phyloP scores from a whole-genome alignment of 2,329 filamentous ascomycete genomes.

The Myriangium duriaei region DNA sequence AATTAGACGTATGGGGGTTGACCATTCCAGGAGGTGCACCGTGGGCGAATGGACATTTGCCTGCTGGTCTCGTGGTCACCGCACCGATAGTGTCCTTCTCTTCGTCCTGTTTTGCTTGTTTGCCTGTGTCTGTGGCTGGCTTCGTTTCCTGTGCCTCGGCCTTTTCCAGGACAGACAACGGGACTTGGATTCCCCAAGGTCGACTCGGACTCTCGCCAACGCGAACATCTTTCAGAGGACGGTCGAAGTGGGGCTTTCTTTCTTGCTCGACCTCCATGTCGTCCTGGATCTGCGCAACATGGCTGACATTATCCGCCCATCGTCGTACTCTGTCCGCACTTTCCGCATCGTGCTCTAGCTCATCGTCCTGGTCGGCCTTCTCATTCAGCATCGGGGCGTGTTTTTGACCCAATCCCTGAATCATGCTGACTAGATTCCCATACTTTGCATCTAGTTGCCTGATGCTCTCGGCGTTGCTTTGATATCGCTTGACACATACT shows the following conservation, averaged over 20 bases:
- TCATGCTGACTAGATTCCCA: slow-evolving; percentile 85
- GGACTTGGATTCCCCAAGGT: slow-evolving; percentile 84
- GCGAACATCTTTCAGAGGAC: slow-evolving; percentile 76
- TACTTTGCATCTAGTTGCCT: slow-evolving; percentile 89
- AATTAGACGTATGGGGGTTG: slow-evolving; percentile 1
- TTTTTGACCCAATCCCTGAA: slow-evolving; percentile 74
- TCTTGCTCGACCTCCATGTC: slow-evolving; percentile 31
- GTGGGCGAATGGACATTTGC: slow-evolving; percentile 46
- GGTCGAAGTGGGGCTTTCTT: slow-evolving; percentile 65
- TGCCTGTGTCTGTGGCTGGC: slow-evolving; percentile 12
- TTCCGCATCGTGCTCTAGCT: slow-evolving; percentile 22
- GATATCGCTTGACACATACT: slow-evolving; percentile 79
- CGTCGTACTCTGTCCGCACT: slow-evolving; percentile 65
- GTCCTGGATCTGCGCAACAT: slow-evolving; percentile 24
- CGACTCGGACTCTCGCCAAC: slow-evolving; percentile 86
- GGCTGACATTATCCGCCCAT: slow-evolving; percentile 65
- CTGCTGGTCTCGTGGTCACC: slow-evolving; percentile 18
- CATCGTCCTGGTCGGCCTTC: slow-evolving; percentile 35
- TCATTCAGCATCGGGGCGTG: slow-evolving; percentile 76
- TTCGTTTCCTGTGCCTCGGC: slow-evolving; percentile 24
- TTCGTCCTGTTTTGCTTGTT: not conserved
- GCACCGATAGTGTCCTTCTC: not conserved
- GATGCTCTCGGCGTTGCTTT: slow-evolving; percentile 74
- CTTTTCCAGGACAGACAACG: slow-evolving; percentile 34
- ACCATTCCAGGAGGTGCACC: slow-evolving; percentile 9